Percentiles rank a stretch among this genome's conserved stretches.
Evolutionary conservation across 2,329 filamentous ascomycete species (phyloP).

Genomic region (Ceratocystis variospora): DNA sequence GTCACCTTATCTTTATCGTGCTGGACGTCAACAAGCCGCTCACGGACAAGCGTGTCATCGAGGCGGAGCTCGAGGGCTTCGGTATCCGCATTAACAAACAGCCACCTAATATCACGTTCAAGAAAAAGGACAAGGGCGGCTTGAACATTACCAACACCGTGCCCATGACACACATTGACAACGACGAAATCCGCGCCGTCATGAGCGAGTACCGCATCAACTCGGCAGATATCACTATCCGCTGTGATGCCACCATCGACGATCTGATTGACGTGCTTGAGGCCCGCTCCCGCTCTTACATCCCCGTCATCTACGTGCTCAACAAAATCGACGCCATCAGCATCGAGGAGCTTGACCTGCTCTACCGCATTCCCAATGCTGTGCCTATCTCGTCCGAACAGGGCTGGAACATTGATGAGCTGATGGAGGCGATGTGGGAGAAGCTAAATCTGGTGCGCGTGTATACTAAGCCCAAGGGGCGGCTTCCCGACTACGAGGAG

Average conservation of each 20-base stretch:
- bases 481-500: constrained; percentile 76
- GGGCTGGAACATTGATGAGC: constrained; percentile 95
- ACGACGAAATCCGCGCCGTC: constrained; percentile 94
- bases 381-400: constrained; percentile 95
- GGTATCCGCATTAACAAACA: constrained; percentile 95
- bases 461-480: constrained; percentile 97
- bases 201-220: constrained; percentile 95
- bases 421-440: constrained; percentile 97
- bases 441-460: constrained; percentile 82
- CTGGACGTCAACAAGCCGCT: constrained; percentile 97
- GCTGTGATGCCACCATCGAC: constrained; percentile 93
- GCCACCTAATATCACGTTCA: constrained; percentile 97
- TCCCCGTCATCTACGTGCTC: constrained; percentile 95
- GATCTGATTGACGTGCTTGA: constrained; percentile 94
- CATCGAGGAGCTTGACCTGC: constrained; percentile 89
- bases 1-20: constrained; percentile 96
- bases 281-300: constrained; percentile 87
- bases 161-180: constrained; percentile 78
- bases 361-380: constrained; percentile 93
- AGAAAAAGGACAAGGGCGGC: constrained; percentile 98
- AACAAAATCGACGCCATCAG: constrained; percentile 99
- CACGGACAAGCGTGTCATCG: constrained; percentile 92
- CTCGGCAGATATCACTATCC: constrained; percentile 92
- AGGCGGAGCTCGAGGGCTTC: constrained; percentile 89
- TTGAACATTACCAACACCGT: constrained; percentile 93